Percentiles rank a stretch among this genome's conserved stretches.
Conservation (phyloP, 73 alveolate genomes). For the Symbiodinium pilosum region DNA sequence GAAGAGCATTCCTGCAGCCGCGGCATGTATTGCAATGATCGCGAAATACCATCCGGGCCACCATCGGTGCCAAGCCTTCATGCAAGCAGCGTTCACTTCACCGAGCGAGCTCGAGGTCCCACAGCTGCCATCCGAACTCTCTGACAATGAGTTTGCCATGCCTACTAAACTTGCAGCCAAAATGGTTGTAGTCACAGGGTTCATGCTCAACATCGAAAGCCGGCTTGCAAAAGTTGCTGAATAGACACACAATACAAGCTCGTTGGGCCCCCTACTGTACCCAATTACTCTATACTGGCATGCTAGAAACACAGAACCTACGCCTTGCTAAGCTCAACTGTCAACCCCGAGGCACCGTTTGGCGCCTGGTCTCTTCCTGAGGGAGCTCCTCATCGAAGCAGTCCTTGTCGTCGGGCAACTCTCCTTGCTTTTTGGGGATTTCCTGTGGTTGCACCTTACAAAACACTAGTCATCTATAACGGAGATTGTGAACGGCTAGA, state of each 20-base stretch:
- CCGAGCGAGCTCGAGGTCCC: too few relatives aligned
- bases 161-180: too few relatives aligned
- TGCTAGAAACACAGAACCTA: not conserved
- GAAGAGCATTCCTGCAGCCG: slow-evolving; percentile 10
- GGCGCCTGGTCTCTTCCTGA: not conserved
- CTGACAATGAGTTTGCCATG: not conserved
- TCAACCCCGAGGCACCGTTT: not conserved
- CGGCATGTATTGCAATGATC: not conserved
- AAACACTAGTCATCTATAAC: too few relatives aligned
- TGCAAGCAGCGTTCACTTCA: too few relatives aligned
- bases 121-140: not conserved
- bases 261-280: too few relatives aligned
- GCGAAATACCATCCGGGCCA: not conserved
- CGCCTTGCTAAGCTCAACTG: too few relatives aligned
- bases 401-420: slow-evolving; percentile 60
- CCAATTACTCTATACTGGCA: not conserved
- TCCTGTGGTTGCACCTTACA: too few relatives aligned
- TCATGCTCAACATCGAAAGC: too few relatives aligned
- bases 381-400: slow-evolving; percentile 85
- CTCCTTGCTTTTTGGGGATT: not conserved
- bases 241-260: too few relatives aligned
- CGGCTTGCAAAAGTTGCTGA: too few relatives aligned
- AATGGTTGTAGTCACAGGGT: too few relatives aligned
- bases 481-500: too few relatives aligned
- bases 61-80: not conserved